Evolutionary conservation across 306 rosid genomes (phyloP).

Genomic region (Trifolium pratense): DNA sequence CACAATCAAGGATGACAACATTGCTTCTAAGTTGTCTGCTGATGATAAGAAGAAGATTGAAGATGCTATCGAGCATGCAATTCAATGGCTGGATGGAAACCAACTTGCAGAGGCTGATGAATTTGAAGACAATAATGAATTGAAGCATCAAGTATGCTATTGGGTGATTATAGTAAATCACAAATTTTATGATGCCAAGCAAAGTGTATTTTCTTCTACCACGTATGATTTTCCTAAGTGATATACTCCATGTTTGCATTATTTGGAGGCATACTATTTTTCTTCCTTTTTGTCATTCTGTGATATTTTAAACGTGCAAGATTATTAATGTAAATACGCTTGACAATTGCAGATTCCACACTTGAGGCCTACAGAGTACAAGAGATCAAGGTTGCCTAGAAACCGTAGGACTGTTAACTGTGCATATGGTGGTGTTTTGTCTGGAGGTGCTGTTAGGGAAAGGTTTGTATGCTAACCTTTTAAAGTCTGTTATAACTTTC

Average conservation of each 20-base stretch:
- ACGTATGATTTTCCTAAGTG: conserved; percentile 7
- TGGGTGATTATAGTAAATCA: too few relatives aligned
- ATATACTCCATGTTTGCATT: neutral
- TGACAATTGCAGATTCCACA: conserved; percentile 68
- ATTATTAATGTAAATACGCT: neutral
- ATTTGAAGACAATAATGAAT: too few relatives aligned
- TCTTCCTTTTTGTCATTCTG: neutral
- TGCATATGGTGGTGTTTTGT: conserved; percentile 76
- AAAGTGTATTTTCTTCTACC: too few relatives aligned
- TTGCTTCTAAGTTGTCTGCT: too few relatives aligned
- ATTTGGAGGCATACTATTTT: neutral
- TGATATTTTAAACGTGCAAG: neutral
- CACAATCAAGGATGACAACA: too few relatives aligned
- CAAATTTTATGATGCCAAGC: too few relatives aligned
- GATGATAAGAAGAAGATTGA: too few relatives aligned
- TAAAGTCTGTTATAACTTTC: neutral
- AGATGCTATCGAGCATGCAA: too few relatives aligned
- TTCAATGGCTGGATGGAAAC: too few relatives aligned
- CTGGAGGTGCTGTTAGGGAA: conserved; percentile 79
- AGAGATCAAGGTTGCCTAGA: conserved; percentile 77
- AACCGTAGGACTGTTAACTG: conserved; percentile 79
- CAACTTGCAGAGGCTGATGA: too few relatives aligned
- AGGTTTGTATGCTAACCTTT: conserved; percentile 55
- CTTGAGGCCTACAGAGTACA: conserved; percentile 74
- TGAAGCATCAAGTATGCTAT: too few relatives aligned